phyloP scores from a whole-genome alignment of 2,329 filamentous ascomycete genomes.

The Verticillium isaacii region DNA sequence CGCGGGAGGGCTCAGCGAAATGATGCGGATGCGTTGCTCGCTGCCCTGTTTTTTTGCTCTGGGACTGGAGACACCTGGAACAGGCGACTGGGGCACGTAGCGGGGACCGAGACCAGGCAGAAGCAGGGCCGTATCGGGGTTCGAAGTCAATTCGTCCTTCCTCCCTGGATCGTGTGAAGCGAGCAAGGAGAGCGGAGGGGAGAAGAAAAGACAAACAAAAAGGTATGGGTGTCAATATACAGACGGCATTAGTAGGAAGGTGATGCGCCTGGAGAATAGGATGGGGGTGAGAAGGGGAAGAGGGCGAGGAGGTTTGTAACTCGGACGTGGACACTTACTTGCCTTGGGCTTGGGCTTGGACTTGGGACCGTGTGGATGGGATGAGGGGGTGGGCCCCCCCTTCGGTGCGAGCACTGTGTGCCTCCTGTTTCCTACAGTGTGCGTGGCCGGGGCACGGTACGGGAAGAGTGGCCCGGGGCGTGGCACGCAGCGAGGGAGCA shows the following conservation, averaged over 20 bases:
- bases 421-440: background rate
- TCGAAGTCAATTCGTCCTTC: constrained; percentile 9
- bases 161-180: constrained; percentile 6
- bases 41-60: constrained; percentile 4
- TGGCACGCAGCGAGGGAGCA: background rate
- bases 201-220: constrained; percentile 9
- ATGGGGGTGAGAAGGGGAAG: constrained; percentile 7
- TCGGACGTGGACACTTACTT: background rate
- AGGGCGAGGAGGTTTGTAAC: background rate
- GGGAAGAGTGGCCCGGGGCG: background rate
- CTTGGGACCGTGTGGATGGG: background rate
- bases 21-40: background rate
- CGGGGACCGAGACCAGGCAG: background rate
- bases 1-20: background rate
- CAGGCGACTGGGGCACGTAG: background rate
- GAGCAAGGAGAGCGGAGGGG: constrained; percentile 7
- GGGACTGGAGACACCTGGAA: background rate
- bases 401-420: background rate
- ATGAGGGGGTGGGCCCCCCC: background rate
- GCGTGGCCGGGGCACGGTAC: background rate
- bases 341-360: background rate
- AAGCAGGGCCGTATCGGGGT: background rate
- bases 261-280: constrained; percentile 15
- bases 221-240: constrained; percentile 14
- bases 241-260: constrained; percentile 14